Base-by-base conservation (phyloP, 1,284 basidiomycete species). In the Papiliotrema terrestris region DNA sequence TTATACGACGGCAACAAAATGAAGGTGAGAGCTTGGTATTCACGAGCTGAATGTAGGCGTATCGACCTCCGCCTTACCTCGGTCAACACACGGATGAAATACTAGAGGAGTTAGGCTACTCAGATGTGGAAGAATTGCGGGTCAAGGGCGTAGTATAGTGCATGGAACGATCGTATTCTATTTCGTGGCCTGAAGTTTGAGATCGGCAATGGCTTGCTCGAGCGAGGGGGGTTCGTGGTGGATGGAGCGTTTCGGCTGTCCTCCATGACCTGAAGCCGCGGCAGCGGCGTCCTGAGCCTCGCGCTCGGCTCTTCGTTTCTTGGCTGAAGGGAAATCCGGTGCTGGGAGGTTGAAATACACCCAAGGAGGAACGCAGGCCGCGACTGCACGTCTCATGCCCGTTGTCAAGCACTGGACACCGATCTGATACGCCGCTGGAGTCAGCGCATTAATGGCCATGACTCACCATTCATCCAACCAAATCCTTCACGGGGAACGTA, bases 401-500 rank as follows among this genome's bases (percentile, higher is more conserved):
- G 82, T 87, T 9, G 91, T 91, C 60, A 98, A 79, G 83, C 94
- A 95, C n/a, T 91, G 89, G 38, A 98, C 78, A 23, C 95, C 95
- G 49, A 96, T 87, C 79, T 95, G 91, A 79, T 93, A 91, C 54
- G 91, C 89, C 67, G 94, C 89, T 91, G 66, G 19, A 41, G 58
- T 15, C 20, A 51, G 49, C 26, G 58, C 32, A 13, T 32, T 25
- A n/a, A 45, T 2, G 37, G 20, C 25, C 20, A 13, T 3, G 17
- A 52, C 46, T 43, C 52, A 89, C 89, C 82, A 62, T 93, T 93
- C 87, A 91, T 93, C 92, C 91, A 94, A 3, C 95, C 95, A 69
- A 98, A 98, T 52, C 95, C 95, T 78, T 98, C 95, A 22, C 92
- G 83, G 49, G 92, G 92, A 36, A 97, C 87, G 82, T 91, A 88